Evolutionary conservation across 176 grass and related monocot genomes (phyloP).

Genomic region (Triticum urartu): DNA sequence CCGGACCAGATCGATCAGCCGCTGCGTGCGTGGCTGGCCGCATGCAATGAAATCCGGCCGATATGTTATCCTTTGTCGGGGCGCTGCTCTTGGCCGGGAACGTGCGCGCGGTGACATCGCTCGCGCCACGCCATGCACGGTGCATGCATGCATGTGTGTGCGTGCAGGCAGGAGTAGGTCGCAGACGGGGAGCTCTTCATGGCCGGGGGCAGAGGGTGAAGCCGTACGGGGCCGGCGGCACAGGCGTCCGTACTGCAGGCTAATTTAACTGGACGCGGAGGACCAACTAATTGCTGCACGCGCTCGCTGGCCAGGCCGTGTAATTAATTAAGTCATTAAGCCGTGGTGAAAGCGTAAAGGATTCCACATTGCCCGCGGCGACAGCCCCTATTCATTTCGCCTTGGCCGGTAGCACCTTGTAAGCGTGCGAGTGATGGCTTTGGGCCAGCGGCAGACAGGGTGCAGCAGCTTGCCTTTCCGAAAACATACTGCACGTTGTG

Average conservation of each 20-base stretch:
- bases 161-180: neutral
- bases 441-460: neutral
- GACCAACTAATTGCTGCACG: neutral
- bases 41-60: neutral
- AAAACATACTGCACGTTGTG: constrained; percentile 25
- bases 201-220: neutral
- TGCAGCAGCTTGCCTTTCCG: neutral
- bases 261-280: neutral
- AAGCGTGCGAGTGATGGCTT: constrained; percentile 25
- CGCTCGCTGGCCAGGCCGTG: neutral
- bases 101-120: too few relatives aligned
- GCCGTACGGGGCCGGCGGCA: neutral
- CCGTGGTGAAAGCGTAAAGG: neutral
- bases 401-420: neutral
- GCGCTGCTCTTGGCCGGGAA: neutral
- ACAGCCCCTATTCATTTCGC: neutral
- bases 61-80: neutral
- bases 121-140: neutral
- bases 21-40: neutral
- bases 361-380: too few relatives aligned
- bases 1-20: too few relatives aligned
- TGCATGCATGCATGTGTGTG: neutral
- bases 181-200: neutral
- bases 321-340: neutral
- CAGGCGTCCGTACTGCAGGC: constrained; percentile 7